Percentiles rank a stretch among this genome's conserved stretches.
phyloP scores from a whole-genome alignment of 306 rosid genomes.

The Coriaria nepalensis region DNA sequence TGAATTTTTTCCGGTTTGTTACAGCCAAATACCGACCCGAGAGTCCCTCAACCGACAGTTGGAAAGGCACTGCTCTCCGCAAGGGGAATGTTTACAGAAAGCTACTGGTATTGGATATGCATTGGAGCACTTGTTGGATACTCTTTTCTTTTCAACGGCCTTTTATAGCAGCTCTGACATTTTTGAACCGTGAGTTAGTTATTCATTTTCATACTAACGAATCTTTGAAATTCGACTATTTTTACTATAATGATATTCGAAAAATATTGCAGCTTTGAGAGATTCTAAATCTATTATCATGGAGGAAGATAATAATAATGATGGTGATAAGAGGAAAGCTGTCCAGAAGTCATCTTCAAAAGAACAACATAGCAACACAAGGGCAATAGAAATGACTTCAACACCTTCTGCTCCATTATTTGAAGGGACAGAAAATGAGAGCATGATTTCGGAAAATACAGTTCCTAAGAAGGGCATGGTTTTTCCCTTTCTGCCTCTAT shows the following conservation, averaged over 20 bases:
- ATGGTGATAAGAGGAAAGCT: too few species aligned
- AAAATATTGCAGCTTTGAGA: conserved; percentile 30
- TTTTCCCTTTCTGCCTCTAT: too few species aligned
- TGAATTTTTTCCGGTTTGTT: too few species aligned
- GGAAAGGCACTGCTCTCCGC: conserved; percentile 49
- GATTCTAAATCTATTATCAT: conserved; percentile 32
- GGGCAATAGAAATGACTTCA: too few species aligned
- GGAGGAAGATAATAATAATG: conserved; percentile 16
- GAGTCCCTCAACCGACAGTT: too few species aligned
- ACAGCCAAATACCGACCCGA: too few species aligned
- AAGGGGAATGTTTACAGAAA: conserved; percentile 45
- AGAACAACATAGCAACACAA: too few species aligned
- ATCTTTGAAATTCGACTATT: background rate
- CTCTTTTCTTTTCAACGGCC: conserved; percentile 47
- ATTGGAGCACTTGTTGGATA: conserved; percentile 51
- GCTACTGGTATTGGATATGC: conserved; percentile 61
- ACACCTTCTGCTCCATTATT: too few species aligned
- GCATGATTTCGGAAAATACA: too few species aligned
- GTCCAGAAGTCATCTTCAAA: too few species aligned
- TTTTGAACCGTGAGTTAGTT: conserved; percentile 42
- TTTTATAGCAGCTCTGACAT: conserved; percentile 43
- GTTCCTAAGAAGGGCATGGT: too few species aligned
- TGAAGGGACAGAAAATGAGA: too few species aligned
- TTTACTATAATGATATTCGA: conserved; percentile 3
- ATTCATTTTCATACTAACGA: conserved; percentile 9